Evolutionary conservation across 164 flowering plant species (phyloP), one percentile per base, ranked within the genome.

Genomic region (Nelumbo lutea): DNA sequence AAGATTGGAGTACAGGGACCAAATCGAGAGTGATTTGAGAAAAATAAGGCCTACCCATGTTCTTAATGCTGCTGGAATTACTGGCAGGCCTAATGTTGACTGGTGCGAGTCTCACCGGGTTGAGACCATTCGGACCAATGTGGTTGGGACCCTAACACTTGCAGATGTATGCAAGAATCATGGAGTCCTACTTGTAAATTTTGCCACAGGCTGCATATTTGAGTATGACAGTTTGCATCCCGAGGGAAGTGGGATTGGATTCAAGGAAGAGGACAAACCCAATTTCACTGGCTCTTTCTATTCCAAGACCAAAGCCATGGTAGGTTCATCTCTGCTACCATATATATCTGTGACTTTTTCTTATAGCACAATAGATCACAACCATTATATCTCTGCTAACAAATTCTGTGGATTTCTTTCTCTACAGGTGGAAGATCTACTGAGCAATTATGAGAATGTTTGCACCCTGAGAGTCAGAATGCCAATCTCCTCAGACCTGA

Each of bases 251-350:
- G 62, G 62, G 38, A 40, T 59, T 38, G 44, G 43, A 1, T 27
- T 27, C 27, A 27, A 27, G 27, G 27, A 27, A 27, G 27, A 27
- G 27, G 27, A 27, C 27, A 27, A 27, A 27, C 27, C 27, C 27
- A 27, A 27, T 27, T 27, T 27, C 27, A 27, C 27, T 27, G 27
- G 44, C 43, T 40, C 43, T 2, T 58, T 27, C 62, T 39, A 59
- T 39, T 59, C 62, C 62, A 59, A 59, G 42, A 59, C 62, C 43
- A 59, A 59, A 59, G 43, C 62, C 41, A 59, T 59, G 62, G 62
- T 59, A 43, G 43, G 62, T 8, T 58, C 41, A 58, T 58, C 3
- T 52, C 7, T 6, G 38, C 6, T 5, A n/a, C 38, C 27, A 27
- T 27, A 27, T 27, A 27, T 27, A 27, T 0, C 27, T 27, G 27